Conservation (phyloP, 2,329 filamentous ascomycete genomes). For the Lasiodiplodia sp. region DNA sequence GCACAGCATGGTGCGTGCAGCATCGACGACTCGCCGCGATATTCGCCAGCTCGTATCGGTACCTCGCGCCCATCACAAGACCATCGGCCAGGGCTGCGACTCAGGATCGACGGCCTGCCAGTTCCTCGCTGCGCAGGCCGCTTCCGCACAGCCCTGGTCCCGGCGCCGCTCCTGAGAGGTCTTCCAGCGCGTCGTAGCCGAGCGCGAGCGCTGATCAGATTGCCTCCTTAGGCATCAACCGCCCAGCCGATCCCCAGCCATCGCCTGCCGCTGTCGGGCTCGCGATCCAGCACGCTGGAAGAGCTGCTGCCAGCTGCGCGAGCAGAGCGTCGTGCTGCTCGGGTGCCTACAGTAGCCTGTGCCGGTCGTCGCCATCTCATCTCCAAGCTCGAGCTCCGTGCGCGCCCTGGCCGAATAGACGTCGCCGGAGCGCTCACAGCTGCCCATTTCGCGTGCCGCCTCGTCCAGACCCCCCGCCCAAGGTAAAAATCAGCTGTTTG, state of each 20-base stretch:
- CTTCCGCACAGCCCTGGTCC: slow-evolving; percentile 24
- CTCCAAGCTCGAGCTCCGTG: slow-evolving; percentile 16
- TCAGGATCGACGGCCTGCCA: slow-evolving; percentile 1
- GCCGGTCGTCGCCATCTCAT: slow-evolving; percentile 1
- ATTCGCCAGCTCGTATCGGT: slow-evolving; percentile 15
- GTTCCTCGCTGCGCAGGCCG: slow-evolving; percentile 3
- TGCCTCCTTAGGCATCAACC: slow-evolving; percentile 28
- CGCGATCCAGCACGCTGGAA: slow-evolving; percentile 5
- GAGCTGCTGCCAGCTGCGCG: slow-evolving; percentile 12
- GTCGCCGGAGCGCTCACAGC: slow-evolving; percentile 7
- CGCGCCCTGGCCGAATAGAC: slow-evolving; percentile 4
- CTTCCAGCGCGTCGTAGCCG: slow-evolving; percentile 19
- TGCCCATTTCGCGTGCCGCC: slow-evolving; percentile 6
- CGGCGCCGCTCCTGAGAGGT: slow-evolving; percentile 17
- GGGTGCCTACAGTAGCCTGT: slow-evolving; percentile 18
- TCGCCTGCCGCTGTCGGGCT: slow-evolving; percentile 3
- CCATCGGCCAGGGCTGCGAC: neutral
- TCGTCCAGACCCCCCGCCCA: slow-evolving; percentile 21
- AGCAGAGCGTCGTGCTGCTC: slow-evolving; percentile 9
- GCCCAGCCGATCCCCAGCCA: slow-evolving; percentile 20
- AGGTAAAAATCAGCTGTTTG: slow-evolving; percentile 27
- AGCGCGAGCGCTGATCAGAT: slow-evolving; percentile 27
- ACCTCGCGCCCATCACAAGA: slow-evolving; percentile 14
- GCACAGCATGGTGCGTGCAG: neutral
- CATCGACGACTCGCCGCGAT: neutral